Conservation (phyloP, 2,329 filamentous ascomycete genomes). For the Zopfia rhizophila region DNA sequence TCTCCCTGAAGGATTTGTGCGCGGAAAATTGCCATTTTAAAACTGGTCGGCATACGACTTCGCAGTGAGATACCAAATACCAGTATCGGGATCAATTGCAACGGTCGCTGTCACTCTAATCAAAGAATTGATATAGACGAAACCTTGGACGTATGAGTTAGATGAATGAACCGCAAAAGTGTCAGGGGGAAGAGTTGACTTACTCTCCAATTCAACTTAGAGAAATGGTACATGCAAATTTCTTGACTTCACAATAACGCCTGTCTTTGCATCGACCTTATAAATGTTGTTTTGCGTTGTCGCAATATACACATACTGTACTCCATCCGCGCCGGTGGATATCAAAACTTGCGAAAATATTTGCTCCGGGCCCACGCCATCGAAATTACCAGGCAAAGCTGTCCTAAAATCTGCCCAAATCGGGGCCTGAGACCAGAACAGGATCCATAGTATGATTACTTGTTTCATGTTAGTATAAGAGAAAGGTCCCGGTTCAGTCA, state of each 20-base stretch:
- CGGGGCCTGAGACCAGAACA: conserved; percentile 63
- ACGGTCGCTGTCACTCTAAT: conserved; percentile 63
- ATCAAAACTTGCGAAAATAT: conserved; percentile 64
- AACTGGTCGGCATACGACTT: conserved; percentile 60
- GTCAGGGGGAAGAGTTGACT: conserved; percentile 10
- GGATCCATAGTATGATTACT: conserved; percentile 72
- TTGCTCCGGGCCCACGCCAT: conserved; percentile 59
- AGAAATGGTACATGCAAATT: conserved; percentile 63
- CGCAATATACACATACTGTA: conserved; percentile 66
- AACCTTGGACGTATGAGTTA: conserved; percentile 32
- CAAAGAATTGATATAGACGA: conserved; percentile 59
- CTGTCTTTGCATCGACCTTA: conserved; percentile 66
- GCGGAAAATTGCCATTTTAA: conserved; percentile 35
- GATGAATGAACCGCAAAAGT: not conserved
- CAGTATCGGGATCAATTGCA: conserved; percentile 62
- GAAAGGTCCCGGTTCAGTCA: not conserved
- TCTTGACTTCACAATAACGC: conserved; percentile 60
- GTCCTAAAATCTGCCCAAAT: conserved; percentile 66
- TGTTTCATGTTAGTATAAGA: conserved; percentile 9
- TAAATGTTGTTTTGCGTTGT: conserved; percentile 69
- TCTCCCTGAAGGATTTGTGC: conserved; percentile 47
- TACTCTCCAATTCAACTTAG: conserved; percentile 56
- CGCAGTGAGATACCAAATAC: conserved; percentile 61
- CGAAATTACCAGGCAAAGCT: conserved; percentile 63
- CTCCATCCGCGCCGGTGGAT: conserved; percentile 61